A percentile compares a stretch with the other conserved stretches of the same genome.
Conservation (phyloP, 805 yeast genomes). For the Candida takata region DNA sequence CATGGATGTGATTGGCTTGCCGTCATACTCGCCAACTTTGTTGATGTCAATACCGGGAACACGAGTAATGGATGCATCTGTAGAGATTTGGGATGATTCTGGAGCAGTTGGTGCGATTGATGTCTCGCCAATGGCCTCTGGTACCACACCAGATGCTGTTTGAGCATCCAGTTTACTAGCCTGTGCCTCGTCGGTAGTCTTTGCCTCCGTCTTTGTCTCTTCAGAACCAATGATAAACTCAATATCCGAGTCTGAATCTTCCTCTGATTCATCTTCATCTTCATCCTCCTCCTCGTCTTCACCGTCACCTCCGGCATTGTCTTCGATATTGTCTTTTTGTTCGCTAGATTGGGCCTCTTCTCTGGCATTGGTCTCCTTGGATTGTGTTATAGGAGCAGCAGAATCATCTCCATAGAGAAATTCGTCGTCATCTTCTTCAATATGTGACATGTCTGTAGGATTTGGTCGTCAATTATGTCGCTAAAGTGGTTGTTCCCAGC, state of each 20-base stretch:
- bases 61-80: slow-evolving; percentile 26
- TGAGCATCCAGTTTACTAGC: slow-evolving; percentile 23
- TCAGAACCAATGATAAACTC: slow-evolving; percentile 71
- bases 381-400: slow-evolving; percentile 7
- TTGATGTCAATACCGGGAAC: slow-evolving; percentile 57
- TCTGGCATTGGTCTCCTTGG: slow-evolving; percentile 15
- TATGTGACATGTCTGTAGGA: slow-evolving; percentile 14
- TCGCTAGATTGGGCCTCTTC: background rate
- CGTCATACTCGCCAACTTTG: slow-evolving; percentile 66
- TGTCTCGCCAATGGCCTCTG: slow-evolving; percentile 29
- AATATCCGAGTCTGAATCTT: slow-evolving; percentile 59
- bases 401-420: slow-evolving; percentile 30
- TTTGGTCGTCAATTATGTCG: no score
- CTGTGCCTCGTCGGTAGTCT: slow-evolving; percentile 16
- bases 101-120: slow-evolving; percentile 22
- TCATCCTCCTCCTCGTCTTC: slow-evolving; percentile 29
- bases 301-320: slow-evolving; percentile 17
- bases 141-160: slow-evolving; percentile 16
- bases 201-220: slow-evolving; percentile 11
- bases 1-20: slow-evolving; percentile 74
- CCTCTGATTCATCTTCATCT: slow-evolving; percentile 38
- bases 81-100: slow-evolving; percentile 8
- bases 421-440: slow-evolving; percentile 60
- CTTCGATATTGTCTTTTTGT: slow-evolving; percentile 2
- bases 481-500: no score